These are phyloP conservation scores for Hyparrhenia diplandra DNA, from an alignment of 176 grass and related monocot genomes.

Conservation along the genomic window DNA sequence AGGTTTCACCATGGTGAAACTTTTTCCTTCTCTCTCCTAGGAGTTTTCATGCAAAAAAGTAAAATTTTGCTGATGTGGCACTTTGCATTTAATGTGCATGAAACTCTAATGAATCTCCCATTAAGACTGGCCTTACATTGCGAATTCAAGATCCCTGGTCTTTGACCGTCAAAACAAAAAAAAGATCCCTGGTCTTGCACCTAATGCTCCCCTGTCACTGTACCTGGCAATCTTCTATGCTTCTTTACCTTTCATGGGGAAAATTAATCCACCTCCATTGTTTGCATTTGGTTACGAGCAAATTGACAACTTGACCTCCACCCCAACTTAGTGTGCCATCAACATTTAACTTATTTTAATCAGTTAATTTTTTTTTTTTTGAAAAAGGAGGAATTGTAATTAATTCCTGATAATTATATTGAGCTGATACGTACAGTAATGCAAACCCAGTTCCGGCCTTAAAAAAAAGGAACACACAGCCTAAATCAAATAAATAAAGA, in stretches of 20 bases:
- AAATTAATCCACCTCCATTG: neutral
- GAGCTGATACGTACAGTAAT: neutral
- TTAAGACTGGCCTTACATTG: too few species aligned
- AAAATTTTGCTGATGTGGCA: too few species aligned
- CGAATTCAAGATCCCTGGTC: neutral
- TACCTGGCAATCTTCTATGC: neutral
- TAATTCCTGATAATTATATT: neutral
- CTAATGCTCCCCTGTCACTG: neutral
- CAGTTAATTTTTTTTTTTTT: neutral
- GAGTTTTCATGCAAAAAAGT: too few species aligned
- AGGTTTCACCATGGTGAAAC: too few species aligned
- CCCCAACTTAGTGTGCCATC: conserved; percentile 16
- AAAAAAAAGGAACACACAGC: too few species aligned
- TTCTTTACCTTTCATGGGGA: conserved; percentile 3
- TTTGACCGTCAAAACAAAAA: neutral
- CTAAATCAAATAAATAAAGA: too few species aligned
- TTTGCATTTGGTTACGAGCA: neutral
- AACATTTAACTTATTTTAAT: neutral
- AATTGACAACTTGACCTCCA: conserved; percentile 10
- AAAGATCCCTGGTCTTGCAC: neutral
- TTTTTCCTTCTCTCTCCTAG: too few species aligned
- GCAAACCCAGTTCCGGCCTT: too few species aligned
- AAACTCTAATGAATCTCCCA: too few species aligned
- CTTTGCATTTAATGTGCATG: too few species aligned
- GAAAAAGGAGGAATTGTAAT: neutral